These are phyloP conservation scores for Penicillium thymicola DNA, from an alignment of 2,329 filamentous ascomycete species.

Conservation along the genomic window DNA sequence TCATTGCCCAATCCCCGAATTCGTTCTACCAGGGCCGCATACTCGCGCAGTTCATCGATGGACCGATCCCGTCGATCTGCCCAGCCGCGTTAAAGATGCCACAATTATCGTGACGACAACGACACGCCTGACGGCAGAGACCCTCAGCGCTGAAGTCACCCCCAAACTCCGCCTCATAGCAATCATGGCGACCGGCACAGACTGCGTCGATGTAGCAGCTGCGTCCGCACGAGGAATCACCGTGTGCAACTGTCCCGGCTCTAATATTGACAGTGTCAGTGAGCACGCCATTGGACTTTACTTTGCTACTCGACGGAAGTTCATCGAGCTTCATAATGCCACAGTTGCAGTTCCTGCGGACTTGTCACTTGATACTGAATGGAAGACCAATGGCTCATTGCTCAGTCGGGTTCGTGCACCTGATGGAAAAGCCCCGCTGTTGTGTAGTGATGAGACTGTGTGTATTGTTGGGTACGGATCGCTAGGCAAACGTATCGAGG, in stretches of 20 bases:
- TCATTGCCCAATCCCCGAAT: slow-evolving; percentile 39
- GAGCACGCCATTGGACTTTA: slow-evolving; percentile 53
- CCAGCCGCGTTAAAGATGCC: slow-evolving; percentile 41
- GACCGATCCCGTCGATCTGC: slow-evolving; percentile 35
- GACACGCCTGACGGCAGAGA: slow-evolving; percentile 24
- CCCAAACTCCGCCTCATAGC: slow-evolving; percentile 46
- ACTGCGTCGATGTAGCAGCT: slow-evolving; percentile 46
- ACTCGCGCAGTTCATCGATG: slow-evolving; percentile 32
- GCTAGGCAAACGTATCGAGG: slow-evolving; percentile 35
- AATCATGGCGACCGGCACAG: slow-evolving; percentile 48
- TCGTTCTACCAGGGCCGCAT: slow-evolving; percentile 45
- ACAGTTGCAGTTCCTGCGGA: slow-evolving; percentile 22
- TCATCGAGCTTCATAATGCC: slow-evolving; percentile 36
- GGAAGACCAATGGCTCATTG: slow-evolving; percentile 39
- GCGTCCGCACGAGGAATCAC: slow-evolving; percentile 43
- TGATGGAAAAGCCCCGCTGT: slow-evolving; percentile 39
- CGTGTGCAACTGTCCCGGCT: slow-evolving; percentile 47
- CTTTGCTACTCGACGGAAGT: slow-evolving; percentile 45
- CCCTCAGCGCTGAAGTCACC: slow-evolving; percentile 41
- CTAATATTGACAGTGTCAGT: slow-evolving; percentile 48
- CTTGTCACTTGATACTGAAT: slow-evolving; percentile 27
- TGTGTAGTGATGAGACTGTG: slow-evolving; percentile 47
- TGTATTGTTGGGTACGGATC: slow-evolving; percentile 51
- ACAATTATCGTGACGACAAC: slow-evolving; percentile 48
- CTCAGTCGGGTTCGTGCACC: slow-evolving; percentile 20